Base-by-base conservation (phyloP, 108 stramenopile genomes). In the Epithemia pelagica region DNA sequence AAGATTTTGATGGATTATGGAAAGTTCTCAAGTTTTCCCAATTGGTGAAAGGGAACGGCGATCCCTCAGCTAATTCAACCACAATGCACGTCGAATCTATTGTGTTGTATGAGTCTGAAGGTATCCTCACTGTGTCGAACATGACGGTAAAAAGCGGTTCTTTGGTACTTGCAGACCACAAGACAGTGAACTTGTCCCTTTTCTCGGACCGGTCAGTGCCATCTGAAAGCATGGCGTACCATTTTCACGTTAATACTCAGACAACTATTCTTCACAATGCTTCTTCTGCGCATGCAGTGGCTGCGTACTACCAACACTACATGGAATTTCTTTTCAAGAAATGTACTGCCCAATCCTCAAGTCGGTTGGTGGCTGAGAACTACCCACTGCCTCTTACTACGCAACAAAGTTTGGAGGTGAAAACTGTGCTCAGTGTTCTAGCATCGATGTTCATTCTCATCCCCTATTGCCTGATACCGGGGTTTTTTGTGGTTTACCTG, bases 401-500 rank as follows among this genome's bases (percentile, higher is more conserved):
- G 1, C 32, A 58, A 71, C 68, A 75, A 57, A 61, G 30, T 10
- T 2, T 80, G 31, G 68, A 70, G 37, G 59, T 75, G 24, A 66
- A 73, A 52, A 59, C 72, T 8, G 53, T 80, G 19, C 68, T 80
- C 18, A 71, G 70, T 32, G 24, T 80, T 10, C 59, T 80, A 18
- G 75, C 79, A 30, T 60, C 73, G 24, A 26, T 80, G 26, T 80
- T 80, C 73, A 54, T 80, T 28, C 68, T 80, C 31, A 75, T 80
- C 69, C 79, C 79, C 5, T 73, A 69, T 30, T 76, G 79, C 65
- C 76, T 68, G 62, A 73, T 80, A 21, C 79, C 79, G 37, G 74
- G 72, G 28, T 52, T 75, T 19, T 80, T 80, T 57, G 58, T 73
- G 28, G 74, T 75, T 20, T 80, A 73, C 65, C 19, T 80, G 25